Evolutionary conservation across 306 rosid genomes (phyloP), one percentile per base, ranked within the genome.

Genomic region (Trifolium subterraneum): DNA sequence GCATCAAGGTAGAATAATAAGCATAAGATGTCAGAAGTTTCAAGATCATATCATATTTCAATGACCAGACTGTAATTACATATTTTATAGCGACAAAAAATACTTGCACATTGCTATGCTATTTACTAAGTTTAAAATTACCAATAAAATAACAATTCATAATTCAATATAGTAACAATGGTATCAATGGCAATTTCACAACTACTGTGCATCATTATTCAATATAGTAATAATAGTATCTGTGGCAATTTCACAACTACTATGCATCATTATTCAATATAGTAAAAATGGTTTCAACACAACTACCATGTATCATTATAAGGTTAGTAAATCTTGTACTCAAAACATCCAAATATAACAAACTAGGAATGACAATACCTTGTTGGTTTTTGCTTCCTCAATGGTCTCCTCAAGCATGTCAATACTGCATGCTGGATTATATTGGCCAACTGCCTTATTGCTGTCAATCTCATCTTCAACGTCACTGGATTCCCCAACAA

Each of bases 371-470:
- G 72, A 68, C 18, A 51, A 62, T 87, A 94, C 99, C 99, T 94
- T 94, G 87, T 85, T 87, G 64, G 81, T 84, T 87, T 87, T 92
- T 38, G 96, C 95, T 75, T 88, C 90, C 36, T 92, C 90, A 70
- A 94, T 88, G 51, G 83, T 83, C 79, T 88, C 87, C 64, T 92
- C 95, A 85, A 94, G 93, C 80, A 85, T 65, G 65, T 85, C 91
- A 58, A 82, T 76, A 62, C 80, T 83, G 78, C 84, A 82, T 64
- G 64, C 73, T 82, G 84, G 87, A 59, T 74, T 75, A 72, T 87
- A 86, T n/a, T 76, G 81, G 66, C 78, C 41, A 45, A 63, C 31
- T 20, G 45, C 29, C 64, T 80, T 39, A 72, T 62, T 64, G 33
- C 35, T 73, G 23, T 39, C 66, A 39, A 74, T 62, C 79, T 82